Evolutionary conservation across 1,284 basidiomycete species (phyloP).

Genomic region (Marasmius oreades): DNA sequence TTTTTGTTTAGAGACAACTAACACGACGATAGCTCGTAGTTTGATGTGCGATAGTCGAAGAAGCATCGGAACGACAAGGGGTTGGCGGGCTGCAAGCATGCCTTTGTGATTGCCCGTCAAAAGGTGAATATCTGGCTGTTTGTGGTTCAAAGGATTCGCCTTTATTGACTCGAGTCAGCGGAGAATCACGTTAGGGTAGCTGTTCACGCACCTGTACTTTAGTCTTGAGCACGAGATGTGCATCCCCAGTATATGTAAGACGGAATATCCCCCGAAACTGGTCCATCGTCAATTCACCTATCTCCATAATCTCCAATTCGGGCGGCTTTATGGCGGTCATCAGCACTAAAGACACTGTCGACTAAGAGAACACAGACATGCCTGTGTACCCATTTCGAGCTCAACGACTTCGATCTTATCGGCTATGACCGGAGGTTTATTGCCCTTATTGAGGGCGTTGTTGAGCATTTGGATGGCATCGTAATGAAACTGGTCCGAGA

Average conservation of each 20-base stretch:
- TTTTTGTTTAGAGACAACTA: conserved; percentile 95
- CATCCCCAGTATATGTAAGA: conserved; percentile 94
- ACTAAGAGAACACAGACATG: conserved; percentile 32
- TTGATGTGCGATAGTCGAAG: conserved; percentile 94
- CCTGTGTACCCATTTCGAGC: conserved; percentile 96
- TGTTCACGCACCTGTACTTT: conserved; percentile 84
- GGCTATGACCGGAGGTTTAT: conserved; percentile 96
- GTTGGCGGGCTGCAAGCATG: conserved; percentile 89
- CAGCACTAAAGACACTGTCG: conserved; percentile 5
- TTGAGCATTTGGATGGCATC: conserved; percentile 94
- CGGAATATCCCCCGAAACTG: conserved; percentile 98
- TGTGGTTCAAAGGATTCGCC: conserved; percentile 95
- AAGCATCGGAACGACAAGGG: conserved; percentile 96
- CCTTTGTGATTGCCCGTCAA: conserved; percentile 69
- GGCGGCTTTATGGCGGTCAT: conserved; percentile 65
- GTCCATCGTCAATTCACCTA: conserved; percentile 93
- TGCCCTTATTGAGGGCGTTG: conserved; percentile 93
- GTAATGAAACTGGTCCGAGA: conserved; percentile 92
- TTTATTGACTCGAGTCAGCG: conserved; percentile 26
- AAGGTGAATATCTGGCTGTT: conserved; percentile 77
- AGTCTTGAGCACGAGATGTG: conserved; percentile 92
- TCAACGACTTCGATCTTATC: conserved; percentile 98
- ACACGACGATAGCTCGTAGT: conserved; percentile 93
- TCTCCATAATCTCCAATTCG: conserved; percentile 95
- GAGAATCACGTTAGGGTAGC: neutral